Evolutionary conservation across 495 filamentous ascomycete genomes (phyloP), one percentile per base, ranked within the genome.

Genomic region (Aspergillus nidulans): DNA sequence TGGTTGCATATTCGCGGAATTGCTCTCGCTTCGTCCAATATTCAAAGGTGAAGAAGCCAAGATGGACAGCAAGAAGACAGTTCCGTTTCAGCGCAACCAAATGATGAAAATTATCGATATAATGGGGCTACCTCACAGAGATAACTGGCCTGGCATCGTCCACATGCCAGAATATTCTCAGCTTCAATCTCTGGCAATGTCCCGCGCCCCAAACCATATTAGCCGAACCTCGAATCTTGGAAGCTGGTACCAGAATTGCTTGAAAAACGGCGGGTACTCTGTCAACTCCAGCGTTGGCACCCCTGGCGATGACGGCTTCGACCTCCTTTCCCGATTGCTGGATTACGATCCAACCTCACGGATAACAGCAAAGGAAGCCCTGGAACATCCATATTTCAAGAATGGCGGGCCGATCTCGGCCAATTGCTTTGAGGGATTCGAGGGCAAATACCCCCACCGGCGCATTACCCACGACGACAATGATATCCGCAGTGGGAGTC

Each of bases 11-110:
- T 97, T 98, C 66, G 95, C 92, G 13, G 94, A 98, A 68, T 77
- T 98, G 2, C 76, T 98, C 0, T 89, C 88, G 9, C 76, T 98
- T 6, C 84, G 92, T 2, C 94, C 94, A 2, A 97, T 98, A 45
- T 98, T 98, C 77, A 98, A 98, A 63, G 94, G 94, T 4, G 94
- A 98, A 64, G 94, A 98, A 71, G 94, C 92, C 5, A 98, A 98
- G 70, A 96, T 96, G 90, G 95, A 97, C 68, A 86, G 79, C 69
- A 97, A 97, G 69, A 96, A 96, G 71, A 92, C 89, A 4, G 91
- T 97, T 0, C 94, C 94, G 0, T 98, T 98, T 64, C 94, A 98
- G 70, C 84, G 91, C 21, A 96, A 97, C 63, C 94, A 98, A 72
- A 96, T 98, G 91, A 89, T 91, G 65, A 97, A 96, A 69, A 98